A percentile compares a stretch with the other conserved stretches of the same genome.
phyloP scores from a whole-genome alignment of 352 stramenopile species.

The Globisporangium splendens region DNA sequence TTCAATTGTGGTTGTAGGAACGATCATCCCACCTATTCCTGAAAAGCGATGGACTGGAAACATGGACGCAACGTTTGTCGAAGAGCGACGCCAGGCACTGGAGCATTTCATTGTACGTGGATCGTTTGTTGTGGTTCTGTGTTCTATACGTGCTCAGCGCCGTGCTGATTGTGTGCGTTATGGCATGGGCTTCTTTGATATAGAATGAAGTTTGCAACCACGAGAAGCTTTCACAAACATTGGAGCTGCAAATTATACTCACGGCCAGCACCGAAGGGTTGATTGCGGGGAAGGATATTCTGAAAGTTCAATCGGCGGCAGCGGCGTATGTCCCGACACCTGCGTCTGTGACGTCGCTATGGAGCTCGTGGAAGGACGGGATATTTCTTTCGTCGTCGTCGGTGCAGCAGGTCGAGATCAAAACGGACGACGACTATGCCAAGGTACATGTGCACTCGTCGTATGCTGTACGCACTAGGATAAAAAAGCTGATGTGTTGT shows the following conservation, averaged over 20 bases:
- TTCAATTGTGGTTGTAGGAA: constrained; percentile 49
- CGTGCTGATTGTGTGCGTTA: no score
- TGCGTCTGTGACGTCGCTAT: constrained; percentile 70
- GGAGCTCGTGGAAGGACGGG: constrained; percentile 81
- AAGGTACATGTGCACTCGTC: constrained; percentile 28
- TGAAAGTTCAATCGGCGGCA: constrained; percentile 72
- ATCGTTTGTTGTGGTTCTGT: no score
- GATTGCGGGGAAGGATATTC: constrained; percentile 77
- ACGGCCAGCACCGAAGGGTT: constrained; percentile 80
- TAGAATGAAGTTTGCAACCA: constrained; percentile 87
- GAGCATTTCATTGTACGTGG: constrained; percentile 82
- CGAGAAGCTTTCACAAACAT: constrained; percentile 75
- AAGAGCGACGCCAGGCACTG: constrained; percentile 81
- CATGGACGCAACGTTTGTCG: constrained; percentile 87
- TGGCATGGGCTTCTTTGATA: constrained; percentile 4
- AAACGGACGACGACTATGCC: constrained; percentile 83
- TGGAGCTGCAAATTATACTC: constrained; percentile 83
- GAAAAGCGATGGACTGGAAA: constrained; percentile 88
- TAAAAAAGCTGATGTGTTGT: not conserved
- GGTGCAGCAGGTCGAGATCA: constrained; percentile 84
- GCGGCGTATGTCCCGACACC: constrained; percentile 76
- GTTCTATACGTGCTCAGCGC: no score
- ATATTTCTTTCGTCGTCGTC: constrained; percentile 68
- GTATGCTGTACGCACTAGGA: not conserved
- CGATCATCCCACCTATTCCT: constrained; percentile 86